Percentiles rank a stretch among this genome's conserved stretches.
These are phyloP conservation scores for Hippophae rhamnoides DNA, from an alignment of 306 rosid genomes.

Conservation along the genomic window DNA sequence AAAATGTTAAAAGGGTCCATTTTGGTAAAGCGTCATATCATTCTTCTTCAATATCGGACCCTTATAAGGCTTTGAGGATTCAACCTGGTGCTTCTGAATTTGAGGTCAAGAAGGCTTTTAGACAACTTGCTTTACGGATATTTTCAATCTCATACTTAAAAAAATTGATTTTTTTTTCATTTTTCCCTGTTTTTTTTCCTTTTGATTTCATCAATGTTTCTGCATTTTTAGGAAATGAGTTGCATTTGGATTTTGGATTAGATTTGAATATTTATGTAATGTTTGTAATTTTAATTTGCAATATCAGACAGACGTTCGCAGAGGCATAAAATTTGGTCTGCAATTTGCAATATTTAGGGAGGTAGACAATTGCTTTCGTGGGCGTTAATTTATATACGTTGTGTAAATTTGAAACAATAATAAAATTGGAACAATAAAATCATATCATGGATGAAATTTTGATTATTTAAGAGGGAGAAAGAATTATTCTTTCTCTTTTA, in stretches of 20 bases:
- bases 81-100: constrained; percentile 66
- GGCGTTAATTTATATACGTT: no score
- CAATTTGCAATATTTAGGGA: constrained; percentile 20
- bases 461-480: no score
- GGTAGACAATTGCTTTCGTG: no score
- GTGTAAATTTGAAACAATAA: no score
- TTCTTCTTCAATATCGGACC: constrained; percentile 44
- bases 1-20: constrained; percentile 19
- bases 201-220: no score
- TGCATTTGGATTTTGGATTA: neutral
- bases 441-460: no score
- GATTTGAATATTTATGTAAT: neutral
- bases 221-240: no score
- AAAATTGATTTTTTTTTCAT: no score
- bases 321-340: constrained; percentile 59
- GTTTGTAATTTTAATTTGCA: constrained; percentile 19
- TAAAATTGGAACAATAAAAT: no score
- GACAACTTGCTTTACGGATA: constrained; percentile 86
- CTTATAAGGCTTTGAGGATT: constrained; percentile 62
- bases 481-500: no score
- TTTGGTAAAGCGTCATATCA: constrained; percentile 34
- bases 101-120: constrained; percentile 77
- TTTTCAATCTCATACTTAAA: neutral
- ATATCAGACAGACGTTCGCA: constrained; percentile 93
- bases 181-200: neutral